A percentile compares a stretch with the other conserved stretches of the same genome.
These are phyloP conservation scores for Eutrema japonicum DNA, from an alignment of 345 rosid genomes.

Conservation along the genomic window DNA sequence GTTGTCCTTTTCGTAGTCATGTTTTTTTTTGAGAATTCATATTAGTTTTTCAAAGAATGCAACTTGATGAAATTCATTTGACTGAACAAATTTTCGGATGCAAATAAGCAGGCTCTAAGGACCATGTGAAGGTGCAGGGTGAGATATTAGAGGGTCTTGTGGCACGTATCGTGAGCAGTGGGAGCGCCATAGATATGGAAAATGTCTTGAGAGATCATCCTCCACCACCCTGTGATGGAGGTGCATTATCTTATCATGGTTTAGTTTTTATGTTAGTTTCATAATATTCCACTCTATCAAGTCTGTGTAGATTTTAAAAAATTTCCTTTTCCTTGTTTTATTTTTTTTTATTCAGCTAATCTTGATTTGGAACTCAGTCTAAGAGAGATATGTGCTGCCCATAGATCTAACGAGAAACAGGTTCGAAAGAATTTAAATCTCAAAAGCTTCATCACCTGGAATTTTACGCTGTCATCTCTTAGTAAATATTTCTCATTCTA, in stretches of 20 bases:
- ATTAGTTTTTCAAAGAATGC: conserved; percentile 10
- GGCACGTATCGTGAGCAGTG: conserved; percentile 85
- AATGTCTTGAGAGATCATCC: conserved; percentile 73
- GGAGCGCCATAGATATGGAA: conserved; percentile 78
- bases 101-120: conserved; percentile 67
- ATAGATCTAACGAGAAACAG: conserved; percentile 92
- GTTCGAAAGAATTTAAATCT: conserved; percentile 43
- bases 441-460: conserved; percentile 14
- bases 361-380: conserved; percentile 82
- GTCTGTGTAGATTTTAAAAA: background rate
- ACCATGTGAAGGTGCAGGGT: conserved; percentile 85
- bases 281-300: conserved; percentile 12
- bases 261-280: conserved; percentile 9
- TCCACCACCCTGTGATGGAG: conserved; percentile 67
- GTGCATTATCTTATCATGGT: conserved; percentile 46
- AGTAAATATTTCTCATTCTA: conserved; percentile 23
- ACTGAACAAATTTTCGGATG: conserved; percentile 20
- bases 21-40: conserved; percentile 3
- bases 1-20: background rate
- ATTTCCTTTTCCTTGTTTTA: background rate
- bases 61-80: background rate
- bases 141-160: conserved; percentile 99
- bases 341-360: conserved; percentile 52
- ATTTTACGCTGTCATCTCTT: conserved; percentile 10
- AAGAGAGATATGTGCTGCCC: conserved; percentile 84